Base-by-base conservation (phyloP, 106 monocot species). In the Amphibolis antarctica region DNA sequence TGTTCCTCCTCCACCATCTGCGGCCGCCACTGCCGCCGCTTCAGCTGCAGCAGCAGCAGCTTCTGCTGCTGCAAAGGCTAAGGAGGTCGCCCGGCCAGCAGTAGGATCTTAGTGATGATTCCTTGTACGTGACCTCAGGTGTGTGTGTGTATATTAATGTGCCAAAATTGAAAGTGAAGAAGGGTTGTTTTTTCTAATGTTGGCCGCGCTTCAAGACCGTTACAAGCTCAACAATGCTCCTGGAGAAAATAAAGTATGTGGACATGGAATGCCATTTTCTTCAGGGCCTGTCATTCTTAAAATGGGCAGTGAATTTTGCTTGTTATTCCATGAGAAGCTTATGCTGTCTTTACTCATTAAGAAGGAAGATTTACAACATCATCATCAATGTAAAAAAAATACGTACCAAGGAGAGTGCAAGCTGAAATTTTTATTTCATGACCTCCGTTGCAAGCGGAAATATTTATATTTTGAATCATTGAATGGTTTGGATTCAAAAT, bases 61-160 rank as follows among this genome's bases (percentile, higher is more conserved):
- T 20, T 65, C 82, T 17, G 93, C 86, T 0, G 85, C 91, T 17
- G 82, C 80, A 11, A 90, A 91, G 66, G 90, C 91, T 0, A 91
- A 98, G 64, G 87, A 87, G 68, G 98, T 91, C 28, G 80, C 84
- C 9, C 88, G 72, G 55, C 84, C 98, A 0, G 89, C 71, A 9
- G 83, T 86, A 3, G 89, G 94, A 59, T 94, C 86, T 26, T 94
- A 74, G 56, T 17, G 31, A 49, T 28, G 26, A 21, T 36, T 0
- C 12, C 22, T 18, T 15, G 12, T 23, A 13, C 21, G 19, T 25
- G 22, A 22, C 17, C 15, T 63, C 24, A 45, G 1, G 10, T 63
- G 63, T 63, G 47, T 61, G 47, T 23, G 10, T 63, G 63, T 63
- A 63, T 61, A 63, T 23, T 47, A 47, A 28, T 20, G 28, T 5